Conservation (phyloP, 331 rosid species). For the Stylosanthes scabra region DNA sequence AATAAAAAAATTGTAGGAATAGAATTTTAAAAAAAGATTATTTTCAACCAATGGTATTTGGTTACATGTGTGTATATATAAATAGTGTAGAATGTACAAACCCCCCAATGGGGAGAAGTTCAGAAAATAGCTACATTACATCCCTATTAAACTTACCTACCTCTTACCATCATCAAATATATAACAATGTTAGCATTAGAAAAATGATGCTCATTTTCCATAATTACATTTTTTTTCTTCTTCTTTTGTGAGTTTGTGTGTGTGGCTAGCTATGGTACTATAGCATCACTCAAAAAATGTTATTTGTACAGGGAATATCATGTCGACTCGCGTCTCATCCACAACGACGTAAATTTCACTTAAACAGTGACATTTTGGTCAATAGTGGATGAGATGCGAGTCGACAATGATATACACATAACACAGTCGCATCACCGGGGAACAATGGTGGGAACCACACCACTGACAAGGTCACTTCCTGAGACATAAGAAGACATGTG, state of each 20-base stretch:
- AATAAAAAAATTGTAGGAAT: neutral
- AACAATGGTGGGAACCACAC: slow-evolving; percentile 59
- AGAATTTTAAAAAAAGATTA: neutral
- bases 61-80: slow-evolving; percentile 9
- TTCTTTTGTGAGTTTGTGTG: neutral
- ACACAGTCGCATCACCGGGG: slow-evolving; percentile 54
- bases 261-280: no score
- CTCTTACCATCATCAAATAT: neutral
- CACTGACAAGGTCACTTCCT: slow-evolving; percentile 75
- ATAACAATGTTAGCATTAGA: slow-evolving; percentile 30
- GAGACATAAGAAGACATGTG: slow-evolving; percentile 46
- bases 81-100: neutral
- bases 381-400: no score
- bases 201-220: slow-evolving; percentile 8
- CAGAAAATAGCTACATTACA: neutral
- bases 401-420: no score
- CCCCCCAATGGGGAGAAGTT: slow-evolving; percentile 7
- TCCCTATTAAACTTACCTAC: slow-evolving; percentile 29
- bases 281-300: no score
- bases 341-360: no score
- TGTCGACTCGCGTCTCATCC: no score
- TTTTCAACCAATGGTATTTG: slow-evolving; percentile 7
- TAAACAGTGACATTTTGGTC: no score
- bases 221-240: slow-evolving; percentile 29
- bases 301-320: no score